Percentiles rank a stretch among this genome's conserved stretches.
These are phyloP conservation scores for Pythium guiyangense DNA, from an alignment of 352 stramenopile species.

Conservation along the genomic window DNA sequence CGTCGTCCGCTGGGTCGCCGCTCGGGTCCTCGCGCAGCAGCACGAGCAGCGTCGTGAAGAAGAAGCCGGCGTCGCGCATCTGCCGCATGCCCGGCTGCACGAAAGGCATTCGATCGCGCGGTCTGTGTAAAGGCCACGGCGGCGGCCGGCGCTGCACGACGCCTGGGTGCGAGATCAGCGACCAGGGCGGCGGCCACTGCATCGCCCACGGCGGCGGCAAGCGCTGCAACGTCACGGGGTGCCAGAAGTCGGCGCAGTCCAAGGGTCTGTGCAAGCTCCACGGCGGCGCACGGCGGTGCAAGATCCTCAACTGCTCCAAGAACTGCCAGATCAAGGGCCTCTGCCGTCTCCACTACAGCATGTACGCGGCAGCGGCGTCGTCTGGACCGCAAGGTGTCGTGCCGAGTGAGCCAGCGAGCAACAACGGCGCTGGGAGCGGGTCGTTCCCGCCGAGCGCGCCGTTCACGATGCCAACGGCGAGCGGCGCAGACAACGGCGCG, in stretches of 20 bases:
- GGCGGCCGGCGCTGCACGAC: conserved; percentile 78
- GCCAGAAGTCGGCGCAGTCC: conserved; percentile 78
- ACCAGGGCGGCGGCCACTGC: conserved; percentile 83
- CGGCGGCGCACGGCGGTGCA: conserved; percentile 70
- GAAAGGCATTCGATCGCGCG: conserved; percentile 79
- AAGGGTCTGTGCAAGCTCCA: conserved; percentile 83
- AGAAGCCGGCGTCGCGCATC: conserved; percentile 60
- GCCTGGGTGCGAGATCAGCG: conserved; percentile 74
- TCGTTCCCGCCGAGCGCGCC: too few species aligned
- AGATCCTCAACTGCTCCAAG: conserved; percentile 66
- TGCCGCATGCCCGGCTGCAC: conserved; percentile 71
- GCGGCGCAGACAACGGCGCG: too few species aligned
- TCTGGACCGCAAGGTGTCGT: not conserved
- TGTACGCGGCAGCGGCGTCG: conserved; percentile 14
- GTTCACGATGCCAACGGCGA: too few species aligned
- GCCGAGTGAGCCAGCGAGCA: not conserved
- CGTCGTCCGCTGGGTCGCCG: conserved; percentile 6
- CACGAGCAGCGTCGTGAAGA: conserved; percentile 42
- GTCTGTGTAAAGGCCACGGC: conserved; percentile 82
- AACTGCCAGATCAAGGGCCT: conserved; percentile 81
- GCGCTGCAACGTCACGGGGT: conserved; percentile 57
- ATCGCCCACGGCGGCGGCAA: conserved; percentile 53
- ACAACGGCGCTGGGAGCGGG: too few species aligned
- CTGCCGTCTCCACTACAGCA: conserved; percentile 66
- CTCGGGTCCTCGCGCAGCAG: conserved; percentile 15